Conservation (phyloP, 768 basidiomycete genomes). For the Exsudoporus frostii region DNA sequence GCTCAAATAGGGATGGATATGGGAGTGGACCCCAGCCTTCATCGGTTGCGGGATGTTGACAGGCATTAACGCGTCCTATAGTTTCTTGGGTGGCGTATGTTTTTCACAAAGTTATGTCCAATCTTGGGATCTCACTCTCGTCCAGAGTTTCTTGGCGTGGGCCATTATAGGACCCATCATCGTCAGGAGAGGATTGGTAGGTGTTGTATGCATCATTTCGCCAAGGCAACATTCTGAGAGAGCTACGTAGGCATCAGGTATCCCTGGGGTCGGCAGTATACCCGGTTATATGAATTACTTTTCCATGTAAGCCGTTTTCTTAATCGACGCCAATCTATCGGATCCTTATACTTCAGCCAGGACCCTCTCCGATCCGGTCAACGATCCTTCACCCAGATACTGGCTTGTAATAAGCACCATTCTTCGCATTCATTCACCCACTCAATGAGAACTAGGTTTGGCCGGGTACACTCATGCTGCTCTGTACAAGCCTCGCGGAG, state of each 20-base stretch:
- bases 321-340: not conserved
- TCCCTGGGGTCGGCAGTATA: not conserved
- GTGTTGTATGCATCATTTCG: not conserved
- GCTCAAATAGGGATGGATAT: constrained; percentile 15
- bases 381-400: not conserved
- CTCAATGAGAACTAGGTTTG: not conserved
- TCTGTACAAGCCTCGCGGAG: not conserved
- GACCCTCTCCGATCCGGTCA: not conserved
- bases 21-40: constrained; percentile 49
- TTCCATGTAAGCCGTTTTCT: not conserved
- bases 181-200: constrained; percentile 26
- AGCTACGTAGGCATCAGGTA: not conserved
- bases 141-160: constrained; percentile 56
- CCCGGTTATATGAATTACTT: not conserved
- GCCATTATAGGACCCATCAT: constrained; percentile 58
- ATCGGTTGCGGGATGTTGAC: constrained; percentile 58
- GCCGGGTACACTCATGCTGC: not conserved
- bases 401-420: not conserved
- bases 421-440: not conserved
- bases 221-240: not conserved
- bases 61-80: constrained; percentile 56
- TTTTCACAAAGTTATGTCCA: not conserved
- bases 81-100: constrained; percentile 45
- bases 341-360: not conserved
- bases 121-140: not conserved